Evolutionary conservation across 176 grass and related monocot species (phyloP).

Genomic region (Calamus simplicifolius): DNA sequence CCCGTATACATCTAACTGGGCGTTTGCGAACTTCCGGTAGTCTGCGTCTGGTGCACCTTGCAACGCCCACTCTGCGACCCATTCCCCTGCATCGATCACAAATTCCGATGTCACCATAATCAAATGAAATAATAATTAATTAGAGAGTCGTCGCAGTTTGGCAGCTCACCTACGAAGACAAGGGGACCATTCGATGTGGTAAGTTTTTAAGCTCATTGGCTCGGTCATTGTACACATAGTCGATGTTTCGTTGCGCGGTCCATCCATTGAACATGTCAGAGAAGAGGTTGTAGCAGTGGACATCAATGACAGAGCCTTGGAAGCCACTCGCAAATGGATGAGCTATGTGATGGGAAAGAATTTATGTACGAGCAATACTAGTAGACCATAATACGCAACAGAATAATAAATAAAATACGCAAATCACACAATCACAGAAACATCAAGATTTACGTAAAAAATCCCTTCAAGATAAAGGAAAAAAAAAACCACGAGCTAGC

Average conservation of each 20-base stretch:
- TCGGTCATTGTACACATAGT: slow-evolving; percentile 26
- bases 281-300: slow-evolving; percentile 54
- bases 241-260: slow-evolving; percentile 50
- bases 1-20: slow-evolving; percentile 38
- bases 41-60: slow-evolving; percentile 2
- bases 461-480: too few relatives aligned
- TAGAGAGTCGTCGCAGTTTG: too few relatives aligned
- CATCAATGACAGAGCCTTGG: slow-evolving; percentile 27
- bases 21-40: slow-evolving; percentile 20
- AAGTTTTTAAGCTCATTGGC: slow-evolving; percentile 14
- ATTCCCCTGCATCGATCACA: slow-evolving; percentile 31
- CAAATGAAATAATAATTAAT: too few relatives aligned
- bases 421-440: too few relatives aligned
- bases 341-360: too few relatives aligned
- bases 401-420: too few relatives aligned
- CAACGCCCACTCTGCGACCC: slow-evolving; percentile 19
- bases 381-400: too few relatives aligned
- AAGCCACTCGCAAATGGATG: slow-evolving; percentile 26
- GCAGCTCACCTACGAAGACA: slow-evolving; percentile 40
- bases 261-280: slow-evolving; percentile 14
- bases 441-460: too few relatives aligned
- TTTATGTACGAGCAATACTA: too few relatives aligned
- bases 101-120: neutral
- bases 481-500: too few relatives aligned
- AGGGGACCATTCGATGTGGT: slow-evolving; percentile 31